phyloP scores from a whole-genome alignment of 2,329 filamentous ascomycete species.

The Fusarium annulatum region DNA sequence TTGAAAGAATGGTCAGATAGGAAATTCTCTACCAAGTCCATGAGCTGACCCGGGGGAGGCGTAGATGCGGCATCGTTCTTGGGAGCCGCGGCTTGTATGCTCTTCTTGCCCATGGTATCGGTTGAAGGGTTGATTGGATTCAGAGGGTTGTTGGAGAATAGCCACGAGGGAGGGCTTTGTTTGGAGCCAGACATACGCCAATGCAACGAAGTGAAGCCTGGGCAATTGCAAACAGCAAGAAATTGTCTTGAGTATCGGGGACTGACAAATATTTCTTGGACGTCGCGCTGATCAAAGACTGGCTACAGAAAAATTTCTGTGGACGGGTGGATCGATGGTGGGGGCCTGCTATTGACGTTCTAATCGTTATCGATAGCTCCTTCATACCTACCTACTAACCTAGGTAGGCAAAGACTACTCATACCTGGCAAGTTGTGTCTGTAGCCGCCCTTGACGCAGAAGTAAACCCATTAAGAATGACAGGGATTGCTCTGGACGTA shows the following conservation, averaged over 20 bases:
- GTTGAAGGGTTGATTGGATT: conserved; percentile 34
- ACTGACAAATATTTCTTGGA: conserved; percentile 28
- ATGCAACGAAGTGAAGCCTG: not conserved
- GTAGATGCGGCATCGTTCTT: conserved; percentile 37
- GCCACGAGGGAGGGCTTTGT: conserved; percentile 54
- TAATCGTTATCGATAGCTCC: conserved; percentile 30
- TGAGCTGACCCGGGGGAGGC: conserved; percentile 67
- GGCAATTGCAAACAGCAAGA: conserved; percentile 8
- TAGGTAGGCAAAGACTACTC: not conserved
- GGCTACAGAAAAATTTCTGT: conserved; percentile 44
- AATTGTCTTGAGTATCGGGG: conserved; percentile 2
- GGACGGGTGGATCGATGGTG: conserved; percentile 30
- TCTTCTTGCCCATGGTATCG: conserved; percentile 51
- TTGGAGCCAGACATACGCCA: conserved; percentile 50
- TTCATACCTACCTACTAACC: not conserved
- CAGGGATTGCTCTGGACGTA: too few relatives aligned
- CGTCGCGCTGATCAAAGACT: conserved; percentile 15
- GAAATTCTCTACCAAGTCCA: conserved; percentile 75
- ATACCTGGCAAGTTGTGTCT: not conserved
- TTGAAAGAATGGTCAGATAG: conserved; percentile 73
- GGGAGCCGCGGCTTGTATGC: conserved; percentile 32
- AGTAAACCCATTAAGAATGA: not conserved
- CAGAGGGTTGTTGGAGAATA: conserved; percentile 56
- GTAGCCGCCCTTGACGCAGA: not conserved
- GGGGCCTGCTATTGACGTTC: conserved; percentile 33